Base-by-base conservation (phyloP, 306 rosid species). In the Gillenia trifoliata region DNA sequence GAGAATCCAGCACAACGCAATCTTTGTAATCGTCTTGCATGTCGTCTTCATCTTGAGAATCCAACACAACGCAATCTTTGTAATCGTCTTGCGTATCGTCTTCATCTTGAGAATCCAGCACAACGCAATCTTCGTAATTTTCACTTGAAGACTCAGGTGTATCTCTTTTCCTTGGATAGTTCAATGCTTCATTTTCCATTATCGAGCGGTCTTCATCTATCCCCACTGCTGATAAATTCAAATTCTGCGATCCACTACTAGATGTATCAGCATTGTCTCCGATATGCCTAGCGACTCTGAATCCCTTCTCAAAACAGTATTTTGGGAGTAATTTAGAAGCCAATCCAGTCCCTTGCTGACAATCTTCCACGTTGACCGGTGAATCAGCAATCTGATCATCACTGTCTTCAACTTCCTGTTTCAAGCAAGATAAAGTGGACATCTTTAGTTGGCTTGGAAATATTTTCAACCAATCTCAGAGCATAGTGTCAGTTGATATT, bases 391-490 rank as follows among this genome's bases (percentile, higher is more conserved):
- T 77, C 77, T 79, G 78, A 68, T 85, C 85, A 9, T 15, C 73
- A 68, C 33, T 71, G 62, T 84, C 88, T 66, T 81, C 89, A 81
- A 68, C 76, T 86, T 87, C 95, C 95, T 91, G 84, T 59, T 68
- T 62, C 28, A 23, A 60, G 77, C 47, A 88, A 80, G 66, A 28
- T 26, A 8, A 31, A 59, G 33, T 22, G 26, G 49, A 68, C 25
- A 54, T 11, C 73, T 68, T 74, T 29, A 70, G 69, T n/a, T 72
- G 43, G 66, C 28, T 54, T 49, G 41, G 55, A 47, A 63, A 38
- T 59, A 36, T 36, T 72, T 65, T 11, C 23, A 31, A 30, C 55
- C 26, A 50, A 7, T 17, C 20, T 23, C 50, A 74, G 36, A 36
- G 65, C 3, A 33, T 23, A 1, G 9, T 17, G 34, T 41, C 33